phyloP scores from a whole-genome alignment of 805 yeast species.

The Zygoascus tannicola region DNA sequence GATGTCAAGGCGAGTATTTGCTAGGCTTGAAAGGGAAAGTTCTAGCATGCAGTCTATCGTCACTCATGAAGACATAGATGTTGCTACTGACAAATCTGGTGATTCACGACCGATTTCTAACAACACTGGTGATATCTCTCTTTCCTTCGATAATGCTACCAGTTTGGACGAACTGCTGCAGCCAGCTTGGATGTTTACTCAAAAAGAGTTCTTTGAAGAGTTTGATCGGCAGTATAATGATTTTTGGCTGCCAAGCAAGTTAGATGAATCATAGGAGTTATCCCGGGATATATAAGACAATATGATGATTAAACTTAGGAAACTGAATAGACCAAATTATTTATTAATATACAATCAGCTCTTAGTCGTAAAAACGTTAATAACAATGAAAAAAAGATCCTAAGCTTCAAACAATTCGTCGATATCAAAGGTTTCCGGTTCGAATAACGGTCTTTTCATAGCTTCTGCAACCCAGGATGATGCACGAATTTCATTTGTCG shows the following conservation, averaged over 20 bases:
- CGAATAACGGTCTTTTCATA: not conserved
- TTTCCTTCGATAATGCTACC: not conserved
- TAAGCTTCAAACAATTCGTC: not conserved
- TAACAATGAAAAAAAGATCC: too few species aligned
- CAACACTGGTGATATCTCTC: not conserved
- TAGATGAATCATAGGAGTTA: too few species aligned
- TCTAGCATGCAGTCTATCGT: not conserved
- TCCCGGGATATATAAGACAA: too few species aligned
- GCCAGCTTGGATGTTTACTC: conserved; percentile 3
- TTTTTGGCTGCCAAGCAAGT: conserved; percentile 21
- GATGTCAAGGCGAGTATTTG: conserved; percentile 22
- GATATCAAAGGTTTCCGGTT: not conserved
- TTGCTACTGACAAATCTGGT: not conserved
- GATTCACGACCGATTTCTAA: not conserved
- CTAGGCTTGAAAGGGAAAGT: conserved; percentile 7
- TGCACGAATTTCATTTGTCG: conserved; percentile 15
- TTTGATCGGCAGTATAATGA: conserved; percentile 18
- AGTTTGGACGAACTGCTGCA: not conserved
- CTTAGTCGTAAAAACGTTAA: too few species aligned
- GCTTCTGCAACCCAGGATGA: conserved; percentile 16
- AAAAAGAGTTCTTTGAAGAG: conserved; percentile 19
- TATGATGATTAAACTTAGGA: too few species aligned
- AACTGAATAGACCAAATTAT: too few species aligned
- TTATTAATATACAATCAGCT: too few species aligned
- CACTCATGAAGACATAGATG: not conserved